Conservation (phyloP, 192 early-diverging fungal genomes). For the Backusella circina region DNA sequence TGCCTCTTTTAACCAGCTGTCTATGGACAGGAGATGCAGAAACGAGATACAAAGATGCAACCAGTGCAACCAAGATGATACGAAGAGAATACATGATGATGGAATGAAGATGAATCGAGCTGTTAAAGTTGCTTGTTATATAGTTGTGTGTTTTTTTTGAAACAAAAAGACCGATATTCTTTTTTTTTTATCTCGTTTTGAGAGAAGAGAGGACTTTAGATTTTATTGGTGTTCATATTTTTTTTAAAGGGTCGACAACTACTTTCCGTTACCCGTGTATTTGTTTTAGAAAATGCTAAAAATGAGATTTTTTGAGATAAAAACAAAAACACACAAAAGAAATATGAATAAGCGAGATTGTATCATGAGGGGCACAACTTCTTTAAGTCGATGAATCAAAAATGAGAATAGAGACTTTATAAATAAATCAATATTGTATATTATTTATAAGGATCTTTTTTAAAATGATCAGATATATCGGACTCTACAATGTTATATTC, state of each 20-base stretch:
- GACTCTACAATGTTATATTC: too few species aligned
- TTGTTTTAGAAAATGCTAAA: neutral
- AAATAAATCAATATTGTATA: too few species aligned
- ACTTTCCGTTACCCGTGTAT: neutral
- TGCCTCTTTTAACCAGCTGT: neutral
- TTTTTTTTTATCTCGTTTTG: neutral
- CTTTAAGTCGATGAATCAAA: too few species aligned
- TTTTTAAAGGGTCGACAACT: neutral
- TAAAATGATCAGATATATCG: too few species aligned
- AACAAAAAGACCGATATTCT: conserved; percentile 5
- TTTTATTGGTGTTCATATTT: neutral
- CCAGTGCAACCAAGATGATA: neutral
- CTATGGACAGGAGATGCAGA: neutral
- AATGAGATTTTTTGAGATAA: neutral
- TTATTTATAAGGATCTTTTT: too few species aligned
- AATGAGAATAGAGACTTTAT: too few species aligned
- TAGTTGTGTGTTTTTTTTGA: neutral
- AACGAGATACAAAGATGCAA: neutral
- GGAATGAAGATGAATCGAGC: neutral
- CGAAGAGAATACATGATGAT: neutral
- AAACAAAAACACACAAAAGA: neutral
- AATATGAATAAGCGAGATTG: neutral
- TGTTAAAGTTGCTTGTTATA: neutral
- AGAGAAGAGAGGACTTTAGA: neutral
- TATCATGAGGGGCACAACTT: neutral